Evolutionary conservation across 495 filamentous ascomycete species (phyloP).

Genomic region (Letharia columbiana): DNA sequence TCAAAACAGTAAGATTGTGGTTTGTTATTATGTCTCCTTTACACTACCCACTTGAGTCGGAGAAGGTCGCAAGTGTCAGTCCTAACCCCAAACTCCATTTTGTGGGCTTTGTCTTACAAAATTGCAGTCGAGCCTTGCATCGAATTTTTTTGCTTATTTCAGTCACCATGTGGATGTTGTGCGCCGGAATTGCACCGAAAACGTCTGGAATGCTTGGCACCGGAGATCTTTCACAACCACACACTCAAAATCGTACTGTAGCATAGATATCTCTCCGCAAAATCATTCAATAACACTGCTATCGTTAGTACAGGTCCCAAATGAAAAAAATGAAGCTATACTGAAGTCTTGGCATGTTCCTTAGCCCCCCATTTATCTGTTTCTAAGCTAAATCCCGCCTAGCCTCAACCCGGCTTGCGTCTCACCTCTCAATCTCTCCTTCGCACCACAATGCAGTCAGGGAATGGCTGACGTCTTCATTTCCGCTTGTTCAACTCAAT

Average conservation of each 20-base stretch:
- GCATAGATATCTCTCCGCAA: no score
- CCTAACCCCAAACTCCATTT: rapidly evolving
- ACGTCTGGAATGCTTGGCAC: no score
- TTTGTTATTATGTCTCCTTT: conserved; percentile 30
- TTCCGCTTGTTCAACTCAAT: not conserved
- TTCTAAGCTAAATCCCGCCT: no score
- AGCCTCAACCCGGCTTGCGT: not conserved
- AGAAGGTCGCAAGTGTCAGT: conserved; percentile 26
- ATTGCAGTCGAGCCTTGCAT: conserved; percentile 22
- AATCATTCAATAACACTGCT: no score
- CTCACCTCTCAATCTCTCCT: not conserved
- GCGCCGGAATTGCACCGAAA: not conserved
- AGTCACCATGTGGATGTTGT: not conserved
- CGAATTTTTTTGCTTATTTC: not conserved
- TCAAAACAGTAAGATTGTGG: not conserved
- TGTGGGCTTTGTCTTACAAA: not conserved
- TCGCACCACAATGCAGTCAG: not conserved
- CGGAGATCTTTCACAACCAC: no score
- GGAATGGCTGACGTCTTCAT: not conserved
- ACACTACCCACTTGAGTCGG: conserved; percentile 16
- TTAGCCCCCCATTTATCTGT: no score
- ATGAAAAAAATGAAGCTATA: no score
- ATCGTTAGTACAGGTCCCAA: no score
- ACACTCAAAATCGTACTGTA: no score
- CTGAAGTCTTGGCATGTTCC: no score